A percentile compares a stretch with the other conserved stretches of the same genome.
phyloP scores from a whole-genome alignment of 192 early-diverging fungal genomes.

The Coemansia sp. region DNA sequence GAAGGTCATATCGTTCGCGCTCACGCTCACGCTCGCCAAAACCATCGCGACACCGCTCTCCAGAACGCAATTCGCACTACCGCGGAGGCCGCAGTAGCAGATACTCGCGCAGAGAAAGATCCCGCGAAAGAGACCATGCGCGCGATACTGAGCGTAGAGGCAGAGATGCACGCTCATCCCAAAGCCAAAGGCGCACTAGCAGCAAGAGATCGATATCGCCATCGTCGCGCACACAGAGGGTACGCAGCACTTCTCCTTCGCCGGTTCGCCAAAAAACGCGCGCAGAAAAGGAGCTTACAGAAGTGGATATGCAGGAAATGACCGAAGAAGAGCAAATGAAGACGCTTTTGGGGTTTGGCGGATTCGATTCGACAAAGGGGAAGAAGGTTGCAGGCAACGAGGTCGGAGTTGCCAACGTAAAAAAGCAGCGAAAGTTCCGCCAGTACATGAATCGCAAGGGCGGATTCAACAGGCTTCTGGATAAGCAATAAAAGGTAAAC shows the following conservation, averaged over 20 bases:
- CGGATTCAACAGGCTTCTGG: conserved; percentile 69
- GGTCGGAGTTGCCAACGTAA: conserved; percentile 70
- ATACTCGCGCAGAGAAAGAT: conserved; percentile 4
- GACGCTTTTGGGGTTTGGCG: conserved; percentile 82
- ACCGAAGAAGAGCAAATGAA: conserved; percentile 73
- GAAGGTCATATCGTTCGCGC: background rate
- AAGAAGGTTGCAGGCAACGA: conserved; percentile 76
- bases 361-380: conserved; percentile 80
- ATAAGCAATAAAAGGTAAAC: conserved; percentile 43
- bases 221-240: background rate
- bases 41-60: background rate
- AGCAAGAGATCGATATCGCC: conserved; percentile 21
- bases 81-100: conserved; percentile 5
- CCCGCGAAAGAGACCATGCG: conserved; percentile 20
- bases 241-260: conserved; percentile 14
- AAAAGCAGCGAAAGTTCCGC: conserved; percentile 81
- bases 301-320: conserved; percentile 21
- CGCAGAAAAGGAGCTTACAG: background rate
- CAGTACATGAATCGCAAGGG: conserved; percentile 95
- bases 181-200: background rate
- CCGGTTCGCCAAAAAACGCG: background rate
- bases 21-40: conserved; percentile 1
- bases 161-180: background rate
- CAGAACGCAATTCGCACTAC: background rate
- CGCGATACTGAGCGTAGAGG: background rate